Conservation (phyloP, 495 filamentous ascomycete genomes). For the Astrothelium subdiscretum region DNA sequence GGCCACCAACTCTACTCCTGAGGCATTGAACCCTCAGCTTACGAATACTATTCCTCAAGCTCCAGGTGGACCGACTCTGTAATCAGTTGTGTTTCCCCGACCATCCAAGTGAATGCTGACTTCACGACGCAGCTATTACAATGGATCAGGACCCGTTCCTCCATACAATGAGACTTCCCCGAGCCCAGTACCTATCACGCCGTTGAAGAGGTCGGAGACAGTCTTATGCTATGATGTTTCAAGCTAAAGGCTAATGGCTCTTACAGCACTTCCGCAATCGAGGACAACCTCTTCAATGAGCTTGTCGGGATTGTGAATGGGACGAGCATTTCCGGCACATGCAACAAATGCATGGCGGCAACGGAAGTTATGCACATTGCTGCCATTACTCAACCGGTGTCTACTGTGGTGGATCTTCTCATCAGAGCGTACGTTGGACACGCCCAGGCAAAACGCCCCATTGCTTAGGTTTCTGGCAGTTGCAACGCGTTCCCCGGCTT, state of each 20-base stretch:
- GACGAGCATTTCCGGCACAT: slow-evolving; percentile 8
- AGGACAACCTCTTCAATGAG: slow-evolving; percentile 16
- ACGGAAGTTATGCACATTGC: slow-evolving; percentile 18
- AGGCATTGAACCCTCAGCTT: background rate
- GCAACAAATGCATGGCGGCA: slow-evolving; percentile 14
- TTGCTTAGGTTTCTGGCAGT: background rate
- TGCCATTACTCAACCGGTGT: slow-evolving; percentile 14
- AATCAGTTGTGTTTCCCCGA: background rate
- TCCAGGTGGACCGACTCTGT: background rate
- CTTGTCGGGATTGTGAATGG: slow-evolving; percentile 14
- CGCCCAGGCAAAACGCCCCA: background rate
- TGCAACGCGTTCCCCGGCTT: slow-evolving; percentile 6
- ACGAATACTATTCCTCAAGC: background rate
- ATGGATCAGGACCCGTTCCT: slow-evolving; percentile 9
- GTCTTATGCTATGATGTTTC: background rate
- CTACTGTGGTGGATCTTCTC: slow-evolving; percentile 12
- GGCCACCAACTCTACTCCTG: background rate
- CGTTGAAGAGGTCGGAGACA: slow-evolving; percentile 5
- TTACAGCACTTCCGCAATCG: slow-evolving; percentile 7
- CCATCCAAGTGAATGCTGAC: background rate
- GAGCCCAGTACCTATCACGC: slow-evolving; percentile 11
- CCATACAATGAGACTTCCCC: slow-evolving; percentile 16
- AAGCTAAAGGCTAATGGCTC: background rate
- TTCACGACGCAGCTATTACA: slow-evolving; percentile 2
- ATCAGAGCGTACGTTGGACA: slow-evolving; percentile 7